Base-by-base conservation (phyloP, 768 basidiomycete species). In the Russula abietina region DNA sequence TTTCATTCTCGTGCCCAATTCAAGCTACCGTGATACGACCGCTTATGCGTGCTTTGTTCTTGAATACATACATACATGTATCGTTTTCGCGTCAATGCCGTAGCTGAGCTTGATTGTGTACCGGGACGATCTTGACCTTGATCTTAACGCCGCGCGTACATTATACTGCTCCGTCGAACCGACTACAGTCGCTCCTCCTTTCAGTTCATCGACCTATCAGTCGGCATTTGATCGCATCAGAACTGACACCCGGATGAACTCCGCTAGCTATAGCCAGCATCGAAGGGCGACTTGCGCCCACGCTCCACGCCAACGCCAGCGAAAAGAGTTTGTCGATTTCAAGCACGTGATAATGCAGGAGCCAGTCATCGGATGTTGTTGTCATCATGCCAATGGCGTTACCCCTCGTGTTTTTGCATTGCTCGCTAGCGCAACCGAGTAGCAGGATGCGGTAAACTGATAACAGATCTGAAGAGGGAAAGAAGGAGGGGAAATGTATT, bases 391-490 rank as follows among this genome's bases (percentile, higher is more conserved):
- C 9, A 14, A 19, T 4, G n/a, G 19, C n/a, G 1, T 7, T 41
- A 36, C 36, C 36, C n/a, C 45, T 22, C 45, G 22, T 46, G 45
- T n/a, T 56, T 12, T 24, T 24, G 53, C 32, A 19, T 52, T 33
- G 52, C 46, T 63, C 62, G 62, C 57, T 59, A 49, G 57, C 57
- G 43, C 56, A 48, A 26, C 62, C 62, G 62, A 63, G 43, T 59
- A 63, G 22, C 22, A 46, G 19, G 45, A 45, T 9, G 12, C 11
- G 2, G 62, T 43, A n/a, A 46, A 46, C 26, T 51, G 52, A 48
- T 1, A 7, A 10, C 45, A 28, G 9, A 30, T 19, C 10, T 46
- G 32, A 19, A 39, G n/a, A 55, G 26, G 19, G 45, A 24, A 16
- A 26, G 16, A 1, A 39, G 39, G 32, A 30, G 22, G 45, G 19